phyloP scores from a whole-genome alignment of 2,329 filamentous ascomycete genomes.

The Aspergillus piperis region DNA sequence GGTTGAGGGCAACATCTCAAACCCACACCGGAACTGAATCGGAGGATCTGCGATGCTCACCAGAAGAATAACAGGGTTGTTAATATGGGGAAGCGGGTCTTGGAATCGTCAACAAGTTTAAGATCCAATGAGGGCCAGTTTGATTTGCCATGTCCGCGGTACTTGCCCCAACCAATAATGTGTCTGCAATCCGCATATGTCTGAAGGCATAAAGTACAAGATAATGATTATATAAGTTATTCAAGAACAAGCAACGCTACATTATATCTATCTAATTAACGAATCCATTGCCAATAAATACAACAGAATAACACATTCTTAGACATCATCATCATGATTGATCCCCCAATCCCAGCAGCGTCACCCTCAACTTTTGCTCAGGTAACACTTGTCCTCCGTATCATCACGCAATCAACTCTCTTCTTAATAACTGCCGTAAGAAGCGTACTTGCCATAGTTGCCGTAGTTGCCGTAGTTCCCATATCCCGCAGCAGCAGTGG shows the following conservation, averaged over 20 bases:
- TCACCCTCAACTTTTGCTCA: too few species aligned
- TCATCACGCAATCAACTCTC: background rate
- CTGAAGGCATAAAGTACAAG: too few species aligned
- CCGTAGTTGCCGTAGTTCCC: conserved; percentile 12
- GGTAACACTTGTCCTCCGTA: too few species aligned
- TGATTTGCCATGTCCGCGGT: too few species aligned
- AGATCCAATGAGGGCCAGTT: background rate
- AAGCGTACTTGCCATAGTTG: conserved; percentile 15
- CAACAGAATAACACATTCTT: background rate
- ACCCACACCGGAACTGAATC: background rate
- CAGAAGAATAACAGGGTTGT: background rate
- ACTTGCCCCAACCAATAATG: background rate
- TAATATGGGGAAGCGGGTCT: conserved; percentile 9
- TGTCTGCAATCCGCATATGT: background rate
- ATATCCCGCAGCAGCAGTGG: conserved; percentile 1
- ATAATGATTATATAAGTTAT: background rate
- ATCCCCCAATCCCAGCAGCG: too few species aligned
- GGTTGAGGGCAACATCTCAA: background rate
- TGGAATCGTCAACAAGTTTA: background rate
- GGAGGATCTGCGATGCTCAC: background rate
- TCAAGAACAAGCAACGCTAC: background rate
- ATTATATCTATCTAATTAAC: background rate
- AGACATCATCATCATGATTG: background rate
- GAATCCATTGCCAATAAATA: background rate
- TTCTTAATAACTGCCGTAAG: conserved; percentile 1